Conservation (phyloP, 2,329 filamentous ascomycete species). For the Ceratocystis alfenasii region DNA sequence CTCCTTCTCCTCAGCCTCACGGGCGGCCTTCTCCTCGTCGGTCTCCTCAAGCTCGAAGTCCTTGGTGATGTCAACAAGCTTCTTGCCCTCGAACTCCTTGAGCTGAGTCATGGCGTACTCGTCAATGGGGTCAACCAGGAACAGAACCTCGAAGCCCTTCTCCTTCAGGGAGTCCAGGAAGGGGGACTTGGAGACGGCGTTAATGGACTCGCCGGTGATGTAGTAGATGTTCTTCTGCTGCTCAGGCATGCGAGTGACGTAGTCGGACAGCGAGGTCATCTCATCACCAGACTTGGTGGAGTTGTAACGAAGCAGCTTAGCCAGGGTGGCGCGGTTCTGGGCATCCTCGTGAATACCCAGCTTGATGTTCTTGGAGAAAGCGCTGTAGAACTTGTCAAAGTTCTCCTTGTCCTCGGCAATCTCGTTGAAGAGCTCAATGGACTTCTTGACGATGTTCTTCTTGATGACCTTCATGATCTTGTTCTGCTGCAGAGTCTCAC, state of each 20-base stretch:
- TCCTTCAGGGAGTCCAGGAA: conserved; percentile 98
- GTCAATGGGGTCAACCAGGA: conserved; percentile 98
- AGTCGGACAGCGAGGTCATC: conserved; percentile 87
- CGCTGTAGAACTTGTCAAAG: conserved; percentile 99
- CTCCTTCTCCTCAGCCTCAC: conserved; percentile 97
- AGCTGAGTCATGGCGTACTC: conserved; percentile 99
- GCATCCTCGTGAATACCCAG: conserved; percentile 99
- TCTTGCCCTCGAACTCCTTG: conserved; percentile 99
- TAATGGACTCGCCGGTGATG: conserved; percentile 99
- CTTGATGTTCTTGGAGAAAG: conserved; percentile 99
- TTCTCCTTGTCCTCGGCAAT: conserved; percentile 99
- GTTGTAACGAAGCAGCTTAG: conserved; percentile 98
- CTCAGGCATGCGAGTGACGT: conserved; percentile 98
- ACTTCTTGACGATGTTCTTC: conserved; percentile 99
- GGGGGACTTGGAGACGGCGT: conserved; percentile 94
- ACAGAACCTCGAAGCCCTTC: conserved; percentile 99
- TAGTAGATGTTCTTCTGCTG: conserved; percentile 99
- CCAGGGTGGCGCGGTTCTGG: conserved; percentile 83
- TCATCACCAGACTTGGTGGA: conserved; percentile 98
- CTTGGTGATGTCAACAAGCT: conserved; percentile 99
- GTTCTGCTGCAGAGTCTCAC: conserved; percentile 99
- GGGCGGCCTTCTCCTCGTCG: conserved; percentile 94
- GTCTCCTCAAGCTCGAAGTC: conserved; percentile 99
- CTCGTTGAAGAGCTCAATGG: conserved; percentile 97
- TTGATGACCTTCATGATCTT: conserved; percentile 99